These are phyloP conservation scores for Choiromyces venosus DNA, from an alignment of 495 filamentous ascomycete genomes.

Conservation along the genomic window DNA sequence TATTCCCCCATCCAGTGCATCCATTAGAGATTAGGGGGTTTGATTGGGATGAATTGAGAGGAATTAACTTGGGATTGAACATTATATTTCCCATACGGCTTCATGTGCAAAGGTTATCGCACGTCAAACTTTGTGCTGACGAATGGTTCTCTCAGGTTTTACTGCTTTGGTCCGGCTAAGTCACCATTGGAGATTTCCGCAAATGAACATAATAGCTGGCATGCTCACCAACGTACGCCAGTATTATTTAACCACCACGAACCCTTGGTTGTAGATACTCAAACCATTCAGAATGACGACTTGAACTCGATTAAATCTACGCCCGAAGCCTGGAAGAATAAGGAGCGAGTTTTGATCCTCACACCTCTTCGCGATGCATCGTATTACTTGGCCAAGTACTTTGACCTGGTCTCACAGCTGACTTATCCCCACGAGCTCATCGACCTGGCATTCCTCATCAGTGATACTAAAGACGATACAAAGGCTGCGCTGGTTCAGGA, in stretches of 20 bases:
- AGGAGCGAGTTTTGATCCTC: constrained; percentile 88
- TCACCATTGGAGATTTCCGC: constrained; percentile 87
- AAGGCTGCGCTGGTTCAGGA: constrained; percentile 72
- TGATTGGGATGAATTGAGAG: neutral
- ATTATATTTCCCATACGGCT: neutral
- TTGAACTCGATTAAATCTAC: constrained; percentile 84
- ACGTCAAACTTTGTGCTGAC: constrained; percentile 9
- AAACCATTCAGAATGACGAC: constrained; percentile 69
- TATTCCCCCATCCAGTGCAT: constrained; percentile 5
- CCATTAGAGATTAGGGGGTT: constrained; percentile 13
- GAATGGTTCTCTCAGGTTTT: constrained; percentile 60
- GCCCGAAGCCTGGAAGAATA: constrained; percentile 64
- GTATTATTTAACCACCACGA: constrained; percentile 94
- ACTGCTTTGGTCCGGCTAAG: constrained; percentile 91
- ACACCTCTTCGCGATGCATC: constrained; percentile 90
- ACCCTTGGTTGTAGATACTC: constrained; percentile 74
- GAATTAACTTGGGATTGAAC: constrained; percentile 14
- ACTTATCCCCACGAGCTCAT: constrained; percentile 94
- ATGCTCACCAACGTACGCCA: constrained; percentile 78
- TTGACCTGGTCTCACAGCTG: constrained; percentile 82
- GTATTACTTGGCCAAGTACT: constrained; percentile 74
- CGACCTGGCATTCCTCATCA: constrained; percentile 89
- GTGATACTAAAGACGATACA: constrained; percentile 86
- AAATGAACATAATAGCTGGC: constrained; percentile 87
- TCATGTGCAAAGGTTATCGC: neutral